Percentiles rank a stretch among this genome's conserved stretches.
Conservation (phyloP, 129 eudicot species). For the Escallonia rubra region DNA sequence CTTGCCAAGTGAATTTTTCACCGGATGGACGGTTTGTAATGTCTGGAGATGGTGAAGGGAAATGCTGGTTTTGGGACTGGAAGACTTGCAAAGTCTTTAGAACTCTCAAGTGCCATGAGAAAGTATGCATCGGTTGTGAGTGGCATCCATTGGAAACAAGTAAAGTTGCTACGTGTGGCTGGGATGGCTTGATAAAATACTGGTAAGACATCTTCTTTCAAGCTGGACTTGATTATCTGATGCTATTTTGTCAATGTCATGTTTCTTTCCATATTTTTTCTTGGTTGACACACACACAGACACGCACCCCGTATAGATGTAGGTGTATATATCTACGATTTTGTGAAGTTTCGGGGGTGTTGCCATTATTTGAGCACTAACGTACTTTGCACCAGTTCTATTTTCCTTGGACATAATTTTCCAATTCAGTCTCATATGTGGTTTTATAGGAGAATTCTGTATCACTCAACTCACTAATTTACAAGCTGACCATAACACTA, state of each 20-base stretch:
- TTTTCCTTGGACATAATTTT: too few species aligned
- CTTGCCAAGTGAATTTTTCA: conserved; percentile 95
- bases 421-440: too few species aligned
- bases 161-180: conserved; percentile 98
- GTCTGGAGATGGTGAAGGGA: conserved; percentile 99
- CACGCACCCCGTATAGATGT: background rate
- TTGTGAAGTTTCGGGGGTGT: background rate
- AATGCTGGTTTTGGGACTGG: conserved; percentile 99
- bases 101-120: conserved; percentile 80
- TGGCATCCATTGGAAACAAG: conserved; percentile 99
- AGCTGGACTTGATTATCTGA: background rate
- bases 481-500: too few species aligned
- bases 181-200: conserved; percentile 98
- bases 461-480: too few species aligned
- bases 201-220: conserved; percentile 46
- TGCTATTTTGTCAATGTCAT: background rate
- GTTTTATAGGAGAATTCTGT: too few species aligned
- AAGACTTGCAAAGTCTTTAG: conserved; percentile 85
- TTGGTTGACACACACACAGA: too few species aligned
- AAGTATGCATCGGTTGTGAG: conserved; percentile 85
- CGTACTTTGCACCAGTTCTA: too few species aligned
- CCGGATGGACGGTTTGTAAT: conserved; percentile 98
- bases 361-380: too few species aligned
- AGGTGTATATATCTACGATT: background rate
- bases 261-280: background rate